Base-by-base conservation (phyloP, 805 yeast genomes). In the Candida coleopterorum region DNA sequence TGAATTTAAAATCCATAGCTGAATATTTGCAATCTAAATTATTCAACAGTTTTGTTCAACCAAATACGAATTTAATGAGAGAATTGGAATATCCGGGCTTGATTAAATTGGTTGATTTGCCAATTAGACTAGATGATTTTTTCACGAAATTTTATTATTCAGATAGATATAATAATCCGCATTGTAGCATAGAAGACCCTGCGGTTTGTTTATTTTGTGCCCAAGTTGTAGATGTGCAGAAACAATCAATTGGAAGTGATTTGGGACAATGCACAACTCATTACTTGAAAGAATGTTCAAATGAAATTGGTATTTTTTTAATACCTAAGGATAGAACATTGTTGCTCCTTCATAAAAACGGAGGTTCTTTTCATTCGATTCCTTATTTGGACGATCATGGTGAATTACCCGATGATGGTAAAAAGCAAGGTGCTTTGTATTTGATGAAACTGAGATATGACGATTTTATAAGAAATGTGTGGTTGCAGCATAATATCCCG, bases 301-400 rank as follows among this genome's bases (percentile, higher is more conserved):
- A 74, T 35, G 72, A 76, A 33, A 58, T 66, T n/a, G 96, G 96
- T 0, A 71, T 87, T 0, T 87, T 79, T 46, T 59, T 87, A 32
- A 50, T 85, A 2, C 90, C 94, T 2, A 77, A 81, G 45, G 81
- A 79, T 44, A 72, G 85, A 44, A 63, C 81, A 9, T 52, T 85
- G 18, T 59, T 87, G 35, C 52, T 86, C 23, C 53, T 90, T 32
- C 75, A 83, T 40, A 77, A 77, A 34, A 82, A 81, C 6, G 81
- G 83, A 25, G 98, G 98, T 0, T 77, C 95, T 1, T 90, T 90
- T 55, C 70, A 76, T 42, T 79, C 78, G 23, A 82, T 94, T 3
- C 97, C 97, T 0, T 90, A 80, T 52, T 60, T 85, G 24, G 96
- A 89, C 54, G 70, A 71, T 24, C 95, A 87, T 55, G 97, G 97